Evolutionary conservation across 371 early-diverging fungal genomes (phyloP).

Genomic region (Gilbertella persicaria): DNA sequence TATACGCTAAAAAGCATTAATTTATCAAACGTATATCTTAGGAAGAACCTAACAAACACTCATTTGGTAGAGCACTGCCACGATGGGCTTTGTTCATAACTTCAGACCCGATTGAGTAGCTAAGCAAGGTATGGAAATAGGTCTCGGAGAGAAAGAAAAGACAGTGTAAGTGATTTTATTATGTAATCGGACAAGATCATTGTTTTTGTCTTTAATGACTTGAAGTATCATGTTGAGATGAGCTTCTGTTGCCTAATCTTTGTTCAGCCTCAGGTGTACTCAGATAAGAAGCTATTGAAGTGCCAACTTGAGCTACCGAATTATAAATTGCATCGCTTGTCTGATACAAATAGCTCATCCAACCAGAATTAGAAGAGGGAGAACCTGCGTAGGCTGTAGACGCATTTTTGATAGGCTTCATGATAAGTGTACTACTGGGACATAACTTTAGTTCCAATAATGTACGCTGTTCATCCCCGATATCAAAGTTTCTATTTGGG

Average conservation of each 20-base stretch:
- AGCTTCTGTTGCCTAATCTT: conserved; percentile 2
- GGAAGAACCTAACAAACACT: too few species aligned
- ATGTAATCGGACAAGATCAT: too few species aligned
- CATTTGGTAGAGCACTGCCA: too few species aligned
- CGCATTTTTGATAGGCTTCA: conserved; percentile 45
- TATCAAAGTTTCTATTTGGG: conserved; percentile 39
- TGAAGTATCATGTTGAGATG: neutral
- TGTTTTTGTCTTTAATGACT: too few species aligned
- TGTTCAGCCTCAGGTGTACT: conserved; percentile 16
- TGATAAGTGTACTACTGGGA: conserved; percentile 56
- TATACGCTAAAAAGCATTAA: too few species aligned
- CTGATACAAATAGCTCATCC: conserved; percentile 21
- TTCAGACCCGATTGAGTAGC: too few species aligned
- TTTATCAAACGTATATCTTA: too few species aligned
- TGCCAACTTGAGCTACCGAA: conserved; percentile 22
- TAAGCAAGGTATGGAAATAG: too few species aligned
- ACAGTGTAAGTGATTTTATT: too few species aligned
- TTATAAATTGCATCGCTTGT: conserved; percentile 27
- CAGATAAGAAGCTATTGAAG: conserved; percentile 23
- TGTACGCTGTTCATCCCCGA: conserved; percentile 45
- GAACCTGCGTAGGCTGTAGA: conserved; percentile 26
- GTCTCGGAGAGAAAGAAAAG: too few species aligned
- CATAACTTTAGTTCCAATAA: conserved; percentile 48
- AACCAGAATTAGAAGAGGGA: neutral
- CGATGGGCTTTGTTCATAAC: too few species aligned